Evolutionary conservation across 768 basidiomycete genomes (phyloP), one percentile per base, ranked within the genome.

Genomic region (Rhodotorula babjevae): DNA sequence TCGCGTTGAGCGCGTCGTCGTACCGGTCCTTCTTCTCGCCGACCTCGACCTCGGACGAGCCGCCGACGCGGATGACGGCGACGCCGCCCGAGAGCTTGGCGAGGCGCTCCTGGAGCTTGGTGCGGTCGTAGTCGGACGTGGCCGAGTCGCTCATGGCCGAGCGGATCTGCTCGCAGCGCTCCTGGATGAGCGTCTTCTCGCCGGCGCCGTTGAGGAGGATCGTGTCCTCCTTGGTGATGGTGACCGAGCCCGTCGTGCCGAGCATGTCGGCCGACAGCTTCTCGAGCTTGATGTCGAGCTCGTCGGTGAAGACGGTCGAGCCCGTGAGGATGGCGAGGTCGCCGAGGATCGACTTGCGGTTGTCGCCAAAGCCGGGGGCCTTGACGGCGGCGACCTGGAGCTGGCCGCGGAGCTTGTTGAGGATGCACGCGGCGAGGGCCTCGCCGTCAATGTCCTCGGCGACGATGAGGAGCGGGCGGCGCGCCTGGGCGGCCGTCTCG

Each of bases 21-120:
- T 96, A 97, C 50, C 94, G 86, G 81, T 98, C 95, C 87, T 98
- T 96, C 91, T 97, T 98, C 87, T 98, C 95, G 14, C 94, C 86
- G 71, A 98, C 95, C 83, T 97, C 95, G 63, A 97, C 95, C 82
- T 98, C 95, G 64, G 86, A 87, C 33, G 89, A 84, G 27, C 95
- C 95, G 67, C 95, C 95, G 73, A 97, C 95, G 83, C 92, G 93
- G 86, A 97, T 97, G 82, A 98, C 94, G 25, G 95, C 95, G 60
- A 98, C 95, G 82, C 95, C 94, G 58, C 95, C 95, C 57, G 87
- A 87, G 65, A 98, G 85, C 86, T 99, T 98, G 74, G 95, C 95
- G 58, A 99, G 86, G 75, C 95, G 90, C 81, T 98, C 95, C 81
- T 97, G 94, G 63, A 99, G 86, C 84, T 96, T 97, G 76, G 88